Evolutionary conservation across 768 basidiomycete genomes (phyloP), one percentile per base, ranked within the genome.

Genomic region (Asterophora parasitica): DNA sequence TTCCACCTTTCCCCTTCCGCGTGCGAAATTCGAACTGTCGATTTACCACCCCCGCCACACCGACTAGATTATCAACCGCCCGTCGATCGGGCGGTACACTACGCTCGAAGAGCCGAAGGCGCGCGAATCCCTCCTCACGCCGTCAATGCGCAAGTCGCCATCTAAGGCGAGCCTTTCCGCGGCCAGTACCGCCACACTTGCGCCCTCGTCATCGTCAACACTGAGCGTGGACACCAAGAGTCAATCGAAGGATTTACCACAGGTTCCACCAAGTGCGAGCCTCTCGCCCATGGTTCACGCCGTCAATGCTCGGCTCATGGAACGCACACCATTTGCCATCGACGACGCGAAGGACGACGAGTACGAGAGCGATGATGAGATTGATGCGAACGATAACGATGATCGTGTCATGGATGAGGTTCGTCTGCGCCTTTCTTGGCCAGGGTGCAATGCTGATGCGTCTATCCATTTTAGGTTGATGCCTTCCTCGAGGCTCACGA

Each of bases 401-500:
- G 83, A 85, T 52, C 81, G 81, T 48, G 90, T 94, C 39, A 78
- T 97, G 83, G 90, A 94, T 59, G 93, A 95, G 75, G 89, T 86
- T 47, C 49, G 75, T 35, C 9, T 45, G 5, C 19, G 7, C 7
- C 11, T 35, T 16, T 3, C 10, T 19, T 13, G 36, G 44, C 11
- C 16, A 11, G 37, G 15, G 6, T 7, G 11, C 26, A 15, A 3
- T 46, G 8, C 23, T 39, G 30, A 39, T 28, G 8, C 36, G 5
- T 37, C 32, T 28, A 26, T 47, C 11, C 20, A 17, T 28, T 15
- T 15, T 54, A 87, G 84, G 89, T 93, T 46, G 92, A 95, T 60
- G 92, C 92, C 0, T 95, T 95, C 77, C 72, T 97, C 36, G 92
- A 96, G 59, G 93, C 90, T 2, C 89, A 97, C 62, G 93, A 92